A percentile compares a stretch with the other conserved stretches of the same genome.
These are phyloP conservation scores for Trichophyton verrucosum DNA, from an alignment of 2,329 filamentous ascomycete species.

Conservation along the genomic window DNA sequence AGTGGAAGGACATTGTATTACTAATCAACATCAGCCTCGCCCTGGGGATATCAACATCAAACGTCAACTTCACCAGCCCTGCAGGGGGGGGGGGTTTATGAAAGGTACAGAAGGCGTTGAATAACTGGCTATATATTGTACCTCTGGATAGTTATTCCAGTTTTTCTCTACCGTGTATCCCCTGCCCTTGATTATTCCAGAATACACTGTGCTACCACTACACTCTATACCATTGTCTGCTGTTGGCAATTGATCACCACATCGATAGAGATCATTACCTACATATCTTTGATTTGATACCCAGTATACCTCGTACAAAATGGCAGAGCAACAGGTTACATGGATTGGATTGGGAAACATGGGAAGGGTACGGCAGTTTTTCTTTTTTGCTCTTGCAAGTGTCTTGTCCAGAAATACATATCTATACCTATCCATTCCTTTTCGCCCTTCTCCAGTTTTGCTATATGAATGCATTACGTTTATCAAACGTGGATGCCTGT, in stretches of 20 bases:
- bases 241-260: neutral
- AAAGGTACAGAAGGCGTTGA: too few relatives aligned
- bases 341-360: conserved; percentile 20
- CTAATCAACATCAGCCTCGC: too few relatives aligned
- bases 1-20: too few relatives aligned
- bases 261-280: neutral
- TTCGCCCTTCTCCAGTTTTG: neutral
- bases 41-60: too few relatives aligned
- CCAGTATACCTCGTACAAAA: neutral
- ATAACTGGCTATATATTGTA: too few relatives aligned
- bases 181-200: too few relatives aligned
- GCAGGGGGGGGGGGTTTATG: too few relatives aligned
- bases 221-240: neutral
- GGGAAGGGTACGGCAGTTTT: conserved; percentile 14
- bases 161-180: too few relatives aligned
- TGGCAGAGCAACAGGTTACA: conserved; percentile 9
- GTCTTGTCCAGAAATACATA: neutral
- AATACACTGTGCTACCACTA: neutral
- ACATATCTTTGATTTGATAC: neutral
- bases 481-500: too few relatives aligned
- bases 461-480: neutral
- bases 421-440: neutral
- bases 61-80: too few relatives aligned
- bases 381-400: neutral
- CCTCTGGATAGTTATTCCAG: too few relatives aligned